These are phyloP conservation scores for Claviceps arundinis DNA, from an alignment of 2,329 filamentous ascomycete genomes.

Conservation along the genomic window DNA sequence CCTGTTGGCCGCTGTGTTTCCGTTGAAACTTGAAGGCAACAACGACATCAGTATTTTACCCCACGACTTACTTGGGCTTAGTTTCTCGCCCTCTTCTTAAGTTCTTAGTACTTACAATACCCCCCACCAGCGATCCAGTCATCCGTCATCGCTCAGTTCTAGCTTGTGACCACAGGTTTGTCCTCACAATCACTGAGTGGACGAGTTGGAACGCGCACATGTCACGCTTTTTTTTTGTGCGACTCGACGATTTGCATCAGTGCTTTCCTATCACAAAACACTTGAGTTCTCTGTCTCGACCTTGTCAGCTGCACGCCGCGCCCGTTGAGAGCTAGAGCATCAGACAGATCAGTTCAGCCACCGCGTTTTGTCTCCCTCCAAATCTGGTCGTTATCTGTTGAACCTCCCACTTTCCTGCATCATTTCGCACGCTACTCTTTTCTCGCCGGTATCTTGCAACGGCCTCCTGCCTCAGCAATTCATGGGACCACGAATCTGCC, in stretches of 20 bases:
- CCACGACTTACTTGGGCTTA: constrained; percentile 2
- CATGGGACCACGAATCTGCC: not conserved
- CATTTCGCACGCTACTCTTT: not conserved
- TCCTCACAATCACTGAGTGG: not conserved
- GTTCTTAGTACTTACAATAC: no score
- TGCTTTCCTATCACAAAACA: constrained; percentile 1
- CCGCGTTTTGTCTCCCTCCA: constrained; percentile 1
- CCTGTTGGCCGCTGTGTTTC: not conserved
- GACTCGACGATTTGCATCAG: constrained; percentile 1
- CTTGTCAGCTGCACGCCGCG: constrained; percentile 4
- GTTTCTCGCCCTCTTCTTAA: not conserved
- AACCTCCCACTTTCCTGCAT: constrained; percentile 1
- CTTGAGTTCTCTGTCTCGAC: constrained; percentile 2
- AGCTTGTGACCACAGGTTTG: not conserved
- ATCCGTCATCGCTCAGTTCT: constrained; percentile 3
- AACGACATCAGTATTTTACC: not conserved
- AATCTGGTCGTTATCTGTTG: constrained; percentile 1
- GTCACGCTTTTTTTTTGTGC: constrained; percentile 4
- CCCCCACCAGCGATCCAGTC: constrained; percentile 2
- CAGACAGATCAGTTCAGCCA: not conserved
- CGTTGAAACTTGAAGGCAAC: not conserved
- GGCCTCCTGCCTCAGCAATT: not conserved
- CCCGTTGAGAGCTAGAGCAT: not conserved
- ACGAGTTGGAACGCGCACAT: constrained; percentile 3
- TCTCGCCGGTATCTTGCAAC: not conserved